phyloP scores from a whole-genome alignment of 352 stramenopile species.

The Phytophthora capsici region DNA sequence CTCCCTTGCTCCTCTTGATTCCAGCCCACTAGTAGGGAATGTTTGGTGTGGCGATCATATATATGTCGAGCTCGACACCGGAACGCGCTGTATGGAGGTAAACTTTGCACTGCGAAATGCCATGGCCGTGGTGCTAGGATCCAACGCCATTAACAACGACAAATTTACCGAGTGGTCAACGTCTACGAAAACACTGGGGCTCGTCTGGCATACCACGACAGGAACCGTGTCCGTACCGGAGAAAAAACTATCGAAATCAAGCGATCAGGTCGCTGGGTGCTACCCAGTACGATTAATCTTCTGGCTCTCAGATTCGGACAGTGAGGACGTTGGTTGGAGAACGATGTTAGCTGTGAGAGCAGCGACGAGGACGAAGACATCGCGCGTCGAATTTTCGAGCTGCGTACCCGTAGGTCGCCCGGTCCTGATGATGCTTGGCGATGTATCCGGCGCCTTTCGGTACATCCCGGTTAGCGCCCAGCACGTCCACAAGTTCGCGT shows the following conservation, averaged over 20 bases:
- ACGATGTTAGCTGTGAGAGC: too few relatives aligned
- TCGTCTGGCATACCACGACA: slow-evolving; percentile 6
- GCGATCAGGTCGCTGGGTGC: too few relatives aligned
- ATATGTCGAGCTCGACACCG: slow-evolving; percentile 7
- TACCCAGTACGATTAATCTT: too few relatives aligned
- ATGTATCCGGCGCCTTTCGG: background rate
- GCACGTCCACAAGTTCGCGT: slow-evolving; percentile 28
- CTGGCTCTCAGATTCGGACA: too few relatives aligned
- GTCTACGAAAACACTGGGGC: background rate
- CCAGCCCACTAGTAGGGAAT: background rate
- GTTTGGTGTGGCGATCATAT: slow-evolving; percentile 18
- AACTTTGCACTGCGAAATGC: background rate
- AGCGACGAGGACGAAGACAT: background rate
- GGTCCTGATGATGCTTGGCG: background rate
- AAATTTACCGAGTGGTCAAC: background rate
- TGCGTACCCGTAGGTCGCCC: background rate
- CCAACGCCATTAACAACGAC: background rate
- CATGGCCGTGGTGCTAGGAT: background rate
- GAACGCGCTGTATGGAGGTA: background rate
- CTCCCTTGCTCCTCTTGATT: background rate
- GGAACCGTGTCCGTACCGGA: background rate
- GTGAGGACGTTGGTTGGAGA: too few relatives aligned
- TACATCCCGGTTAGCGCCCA: background rate
- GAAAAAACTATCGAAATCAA: slow-evolving; percentile 9
- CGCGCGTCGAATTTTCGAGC: background rate